These are phyloP conservation scores for Picea sitchensis DNA, from an alignment of 75 land plant genomes.

Conservation along the genomic window DNA sequence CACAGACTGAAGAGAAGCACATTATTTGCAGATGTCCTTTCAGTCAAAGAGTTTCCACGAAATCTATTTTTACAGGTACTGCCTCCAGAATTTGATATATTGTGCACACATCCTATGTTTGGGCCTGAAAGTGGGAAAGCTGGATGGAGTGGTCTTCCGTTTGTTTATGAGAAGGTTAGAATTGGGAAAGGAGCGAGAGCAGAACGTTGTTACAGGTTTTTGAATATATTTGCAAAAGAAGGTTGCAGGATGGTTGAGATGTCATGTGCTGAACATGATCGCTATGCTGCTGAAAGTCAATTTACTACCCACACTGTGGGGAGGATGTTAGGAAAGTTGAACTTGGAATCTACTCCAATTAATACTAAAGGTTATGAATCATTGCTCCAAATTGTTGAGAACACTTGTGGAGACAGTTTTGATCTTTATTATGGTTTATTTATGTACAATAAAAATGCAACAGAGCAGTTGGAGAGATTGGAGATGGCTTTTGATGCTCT, in stretches of 20 bases:
- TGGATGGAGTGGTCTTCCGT: conserved; percentile 63
- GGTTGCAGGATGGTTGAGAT: conserved; percentile 87
- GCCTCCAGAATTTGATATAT: conserved; percentile 63
- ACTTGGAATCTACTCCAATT: conserved; percentile 63
- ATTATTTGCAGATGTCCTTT: conserved; percentile 76
- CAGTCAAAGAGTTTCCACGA: conserved; percentile 83
- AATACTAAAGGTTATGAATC: conserved; percentile 87
- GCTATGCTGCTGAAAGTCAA: conserved; percentile 63
- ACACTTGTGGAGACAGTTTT: conserved; percentile 78
- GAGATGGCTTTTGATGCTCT: conserved; percentile 67
- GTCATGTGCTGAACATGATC: conserved; percentile 76
- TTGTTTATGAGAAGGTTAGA: conserved; percentile 79
- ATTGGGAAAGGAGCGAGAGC: conserved; percentile 34
- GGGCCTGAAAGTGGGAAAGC: conserved; percentile 78
- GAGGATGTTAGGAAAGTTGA: conserved; percentile 54
- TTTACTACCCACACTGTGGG: conserved; percentile 74
- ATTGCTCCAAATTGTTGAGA: conserved; percentile 68
- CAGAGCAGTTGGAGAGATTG: conserved; percentile 78
- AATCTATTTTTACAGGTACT: conserved; percentile 52
- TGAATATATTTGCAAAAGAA: conserved; percentile 58
- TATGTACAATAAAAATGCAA: conserved; percentile 82
- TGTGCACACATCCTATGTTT: conserved; percentile 96
- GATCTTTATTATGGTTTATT: conserved; percentile 91
- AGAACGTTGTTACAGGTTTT: conserved; percentile 30
- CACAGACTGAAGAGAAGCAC: conserved; percentile 62